Evolutionary conservation across 2,329 filamentous ascomycete species (phyloP), one percentile per base, ranked within the genome.

Genomic region (Nemania sp.): DNA sequence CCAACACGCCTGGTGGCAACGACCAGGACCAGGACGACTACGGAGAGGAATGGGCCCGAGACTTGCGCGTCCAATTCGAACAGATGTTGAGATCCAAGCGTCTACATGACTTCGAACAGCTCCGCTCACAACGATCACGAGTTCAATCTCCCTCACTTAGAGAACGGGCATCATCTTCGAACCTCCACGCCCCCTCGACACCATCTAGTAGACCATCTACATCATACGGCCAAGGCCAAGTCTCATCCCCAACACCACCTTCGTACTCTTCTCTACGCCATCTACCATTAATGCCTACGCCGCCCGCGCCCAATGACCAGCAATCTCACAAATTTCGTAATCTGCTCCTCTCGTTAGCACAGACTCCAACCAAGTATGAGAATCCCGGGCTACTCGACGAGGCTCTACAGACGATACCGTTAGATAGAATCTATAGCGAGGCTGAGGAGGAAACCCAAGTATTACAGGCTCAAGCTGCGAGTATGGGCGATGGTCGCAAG

Each of bases 341-440:
- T 80, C 87, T 97, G 69, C 87, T 98, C 52, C 88, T 97, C 72
- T 93, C 93, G 22, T 82, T 98, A 22, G 97, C 95, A 18, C 87
- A 92, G 67, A 97, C 94, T 53, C 96, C 96, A 20, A 92, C 91
- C 22, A 96, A 95, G 79, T 99, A 97, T 83, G 96, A 99, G 81
- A 98, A 99, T 80, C 95, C 96, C 0, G 96, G 96, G 41, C 83
- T 98, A 11, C 84, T 99, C 60, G 96, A 99, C 78, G 95, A 98
- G 79, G 96, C 95, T 4, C 83, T 99, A 20, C 89, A 92, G 69
- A 89, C 90, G 43, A 93, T 99, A 56, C 95, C 95, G 0, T 84
- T 98, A 32, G 93, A 98, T 77, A 89, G 93, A 73, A 93, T 99
- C 74, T 98, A 98, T 80, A 88, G 91, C 72, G 94, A 98, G 78